Percentiles rank a stretch among this genome's conserved stretches.
Conservation (phyloP, 2,329 filamentous ascomycete species). For the Xylariaceae sp. region DNA sequence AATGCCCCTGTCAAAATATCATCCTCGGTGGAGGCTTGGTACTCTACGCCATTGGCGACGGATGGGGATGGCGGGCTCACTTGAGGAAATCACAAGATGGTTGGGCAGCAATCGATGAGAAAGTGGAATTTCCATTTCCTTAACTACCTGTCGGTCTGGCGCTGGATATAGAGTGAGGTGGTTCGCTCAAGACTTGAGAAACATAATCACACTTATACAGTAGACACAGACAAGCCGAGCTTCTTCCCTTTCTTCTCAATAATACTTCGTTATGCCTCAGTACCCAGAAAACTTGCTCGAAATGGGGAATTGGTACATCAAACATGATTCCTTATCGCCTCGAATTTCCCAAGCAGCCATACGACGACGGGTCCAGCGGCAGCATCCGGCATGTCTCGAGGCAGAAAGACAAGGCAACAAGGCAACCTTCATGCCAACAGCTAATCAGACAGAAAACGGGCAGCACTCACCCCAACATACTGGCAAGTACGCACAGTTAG, state of each 20-base stretch:
- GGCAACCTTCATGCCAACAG: slow-evolving; percentile 13
- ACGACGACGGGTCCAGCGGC: slow-evolving; percentile 3
- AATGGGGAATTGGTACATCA: too few species aligned
- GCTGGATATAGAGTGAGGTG: not conserved
- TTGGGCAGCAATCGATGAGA: not conserved
- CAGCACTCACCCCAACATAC: not conserved
- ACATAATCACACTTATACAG: not conserved
- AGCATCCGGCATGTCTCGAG: slow-evolving; percentile 5
- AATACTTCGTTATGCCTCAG: too few species aligned
- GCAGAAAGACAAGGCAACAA: slow-evolving; percentile 13
- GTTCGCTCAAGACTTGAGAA: not conserved
- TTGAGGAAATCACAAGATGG: not conserved
- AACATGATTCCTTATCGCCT: not conserved
- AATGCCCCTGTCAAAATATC: not conserved
- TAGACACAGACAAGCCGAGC: not conserved
- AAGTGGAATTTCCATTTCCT: not conserved
- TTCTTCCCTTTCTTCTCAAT: too few species aligned
- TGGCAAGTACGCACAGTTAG: not conserved
- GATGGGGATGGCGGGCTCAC: not conserved
- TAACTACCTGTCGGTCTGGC: not conserved
- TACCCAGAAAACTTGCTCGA: too few species aligned
- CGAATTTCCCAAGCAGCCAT: not conserved
- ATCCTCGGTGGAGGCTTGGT: not conserved
- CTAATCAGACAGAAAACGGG: slow-evolving; percentile 4
- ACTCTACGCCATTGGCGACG: not conserved